These are phyloP conservation scores for Penicillium italicum DNA, from an alignment of 2,329 filamentous ascomycete genomes.

Conservation along the genomic window DNA sequence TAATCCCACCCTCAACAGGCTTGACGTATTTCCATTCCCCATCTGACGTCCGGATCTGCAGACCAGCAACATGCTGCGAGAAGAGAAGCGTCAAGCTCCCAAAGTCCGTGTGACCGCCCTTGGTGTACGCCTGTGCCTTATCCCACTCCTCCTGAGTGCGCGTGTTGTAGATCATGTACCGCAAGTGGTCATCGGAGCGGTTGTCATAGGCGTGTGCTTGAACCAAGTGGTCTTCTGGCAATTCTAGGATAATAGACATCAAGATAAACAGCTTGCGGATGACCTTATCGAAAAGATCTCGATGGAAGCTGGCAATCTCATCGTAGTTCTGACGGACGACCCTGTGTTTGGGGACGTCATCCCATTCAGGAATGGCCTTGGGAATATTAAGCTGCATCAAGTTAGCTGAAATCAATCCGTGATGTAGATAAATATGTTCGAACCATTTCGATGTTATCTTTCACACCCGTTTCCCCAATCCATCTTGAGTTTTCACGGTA, in stretches of 20 bases:
- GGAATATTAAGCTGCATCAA: slow-evolving; percentile 28
- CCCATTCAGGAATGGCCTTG: slow-evolving; percentile 28
- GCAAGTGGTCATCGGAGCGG: slow-evolving; percentile 56
- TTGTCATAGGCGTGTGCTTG: slow-evolving; percentile 56
- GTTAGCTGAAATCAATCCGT: neutral
- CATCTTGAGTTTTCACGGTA: slow-evolving; percentile 34
- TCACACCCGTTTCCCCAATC: slow-evolving; percentile 38
- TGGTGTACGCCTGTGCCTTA: slow-evolving; percentile 43
- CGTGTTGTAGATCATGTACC: slow-evolving; percentile 58
- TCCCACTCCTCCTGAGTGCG: slow-evolving; percentile 49
- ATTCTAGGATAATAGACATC: slow-evolving; percentile 58
- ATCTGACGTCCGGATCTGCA: slow-evolving; percentile 52
- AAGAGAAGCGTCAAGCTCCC: slow-evolving; percentile 57
- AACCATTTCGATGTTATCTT: slow-evolving; percentile 39
- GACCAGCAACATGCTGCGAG: slow-evolving; percentile 54
- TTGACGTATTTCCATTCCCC: slow-evolving; percentile 51
- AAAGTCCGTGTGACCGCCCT: slow-evolving; percentile 55
- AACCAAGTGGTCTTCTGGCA: slow-evolving; percentile 56
- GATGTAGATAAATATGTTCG: neutral
- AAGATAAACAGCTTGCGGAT: slow-evolving; percentile 55
- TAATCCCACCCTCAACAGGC: slow-evolving; percentile 49
- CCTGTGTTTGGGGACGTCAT: slow-evolving; percentile 28
- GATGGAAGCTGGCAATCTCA: slow-evolving; percentile 56
- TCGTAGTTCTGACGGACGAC: slow-evolving; percentile 50
- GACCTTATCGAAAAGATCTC: slow-evolving; percentile 52